A percentile compares a stretch with the other conserved stretches of the same genome.
Evolutionary conservation across 805 yeast genomes (phyloP).

Genomic region (Ogataea corticis): DNA sequence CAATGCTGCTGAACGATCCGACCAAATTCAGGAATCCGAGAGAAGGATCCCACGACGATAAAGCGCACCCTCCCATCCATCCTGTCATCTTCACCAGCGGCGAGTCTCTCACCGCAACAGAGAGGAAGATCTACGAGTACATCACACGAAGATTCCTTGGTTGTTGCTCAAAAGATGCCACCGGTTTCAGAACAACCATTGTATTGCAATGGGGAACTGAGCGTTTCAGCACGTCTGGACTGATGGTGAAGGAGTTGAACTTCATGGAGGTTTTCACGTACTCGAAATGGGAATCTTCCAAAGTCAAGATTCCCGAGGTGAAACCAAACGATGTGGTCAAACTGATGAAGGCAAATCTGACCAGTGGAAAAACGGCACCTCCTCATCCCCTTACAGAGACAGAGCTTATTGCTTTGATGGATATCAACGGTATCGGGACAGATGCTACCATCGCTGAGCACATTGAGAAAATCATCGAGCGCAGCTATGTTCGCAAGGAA

Average conservation of each 20-base stretch:
- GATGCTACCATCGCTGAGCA: conserved; percentile 99
- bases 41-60: conserved; percentile 80
- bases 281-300: conserved; percentile 71
- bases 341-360: conserved; percentile 58
- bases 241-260: conserved; percentile 70
- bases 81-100: conserved; percentile 54
- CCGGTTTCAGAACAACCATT: conserved; percentile 66
- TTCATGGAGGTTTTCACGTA: conserved; percentile 81
- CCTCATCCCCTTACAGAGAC: conserved; percentile 88
- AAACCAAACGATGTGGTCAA: conserved; percentile 54
- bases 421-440: conserved; percentile 95
- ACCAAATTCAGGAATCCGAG: conserved; percentile 67
- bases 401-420: conserved; percentile 91
- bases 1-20: conserved; percentile 36
- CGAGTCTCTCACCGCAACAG: conserved; percentile 41
- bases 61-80: conserved; percentile 98
- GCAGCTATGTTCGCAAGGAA: conserved; percentile 63
- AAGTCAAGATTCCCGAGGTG: conserved; percentile 61
- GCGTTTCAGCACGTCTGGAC: conserved; percentile 68
- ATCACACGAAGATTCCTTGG: conserved; percentile 86
- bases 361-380: conserved; percentile 75
- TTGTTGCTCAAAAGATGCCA: conserved; percentile 88
- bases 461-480: conserved; percentile 69
- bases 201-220: conserved; percentile 79
- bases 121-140: conserved; percentile 79